phyloP scores from a whole-genome alignment of 225 moss, liverwort and hornwort genomes.

The Physcomitrellopsis africana region DNA sequence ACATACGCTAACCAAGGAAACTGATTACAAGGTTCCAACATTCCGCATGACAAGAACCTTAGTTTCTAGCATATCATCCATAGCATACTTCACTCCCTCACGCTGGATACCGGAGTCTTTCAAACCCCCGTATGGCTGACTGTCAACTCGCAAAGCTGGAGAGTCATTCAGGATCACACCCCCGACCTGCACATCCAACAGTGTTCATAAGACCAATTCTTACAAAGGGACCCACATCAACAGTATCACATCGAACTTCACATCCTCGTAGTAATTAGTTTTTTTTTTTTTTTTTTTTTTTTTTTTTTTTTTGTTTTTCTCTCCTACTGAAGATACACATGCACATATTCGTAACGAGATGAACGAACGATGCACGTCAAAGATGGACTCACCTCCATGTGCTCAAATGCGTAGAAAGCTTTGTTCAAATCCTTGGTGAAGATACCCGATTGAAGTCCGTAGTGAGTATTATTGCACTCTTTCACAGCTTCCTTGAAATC shows the following conservation, averaged over 20 bases:
- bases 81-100: conserved; percentile 92
- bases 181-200: conserved; percentile 59
- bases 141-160: conserved; percentile 79
- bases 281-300: too few relatives aligned
- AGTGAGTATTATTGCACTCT: conserved; percentile 85
- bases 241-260: too few relatives aligned
- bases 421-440: conserved; percentile 89
- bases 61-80: conserved; percentile 93
- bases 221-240: background rate
- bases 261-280: too few relatives aligned
- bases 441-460: conserved; percentile 82
- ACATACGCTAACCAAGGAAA: background rate
- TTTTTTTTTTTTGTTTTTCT: too few relatives aligned
- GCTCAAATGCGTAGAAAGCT: conserved; percentile 93
- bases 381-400: conserved; percentile 67
- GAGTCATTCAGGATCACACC: conserved; percentile 90
- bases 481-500: conserved; percentile 89
- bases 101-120: conserved; percentile 92
- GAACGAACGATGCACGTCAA: background rate
- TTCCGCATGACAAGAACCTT: conserved; percentile 89
- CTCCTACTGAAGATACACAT: too few relatives aligned
- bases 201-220: background rate
- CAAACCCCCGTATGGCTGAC: conserved; percentile 88
- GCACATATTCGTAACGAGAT: background rate
- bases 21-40: conserved; percentile 60